Conservation (phyloP, 768 basidiomycete genomes). For the Boletus rubropictus region DNA sequence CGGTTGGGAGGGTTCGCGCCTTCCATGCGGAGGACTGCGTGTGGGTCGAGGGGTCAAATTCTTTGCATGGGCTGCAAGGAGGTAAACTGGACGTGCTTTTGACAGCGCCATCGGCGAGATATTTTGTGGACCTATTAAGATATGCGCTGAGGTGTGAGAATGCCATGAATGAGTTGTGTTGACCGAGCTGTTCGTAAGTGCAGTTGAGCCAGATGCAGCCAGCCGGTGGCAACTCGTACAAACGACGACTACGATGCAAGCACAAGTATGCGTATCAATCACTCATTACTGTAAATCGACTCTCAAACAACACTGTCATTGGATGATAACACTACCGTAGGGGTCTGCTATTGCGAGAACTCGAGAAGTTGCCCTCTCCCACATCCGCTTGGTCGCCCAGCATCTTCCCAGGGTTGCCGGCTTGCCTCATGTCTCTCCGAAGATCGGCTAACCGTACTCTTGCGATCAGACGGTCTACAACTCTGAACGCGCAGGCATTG, state of each 20-base stretch:
- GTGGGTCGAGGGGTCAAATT: slow-evolving; percentile 11
- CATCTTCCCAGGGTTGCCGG: neutral
- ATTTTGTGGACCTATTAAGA: slow-evolving; percentile 35
- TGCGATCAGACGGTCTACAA: slow-evolving; percentile 25
- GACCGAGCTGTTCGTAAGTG: neutral
- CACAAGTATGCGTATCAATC: neutral
- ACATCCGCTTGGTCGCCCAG: neutral
- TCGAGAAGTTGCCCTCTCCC: neutral
- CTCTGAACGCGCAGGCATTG: neutral
- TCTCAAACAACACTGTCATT: slow-evolving; percentile 8
- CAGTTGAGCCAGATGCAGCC: neutral
- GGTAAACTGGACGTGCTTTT: slow-evolving; percentile 33
- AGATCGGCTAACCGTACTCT: slow-evolving; percentile 37
- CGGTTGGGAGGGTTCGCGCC: slow-evolving; percentile 63
- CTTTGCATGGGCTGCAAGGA: neutral
- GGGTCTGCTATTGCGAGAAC: neutral
- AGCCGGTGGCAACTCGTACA: too few species aligned
- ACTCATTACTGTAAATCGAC: too few species aligned
- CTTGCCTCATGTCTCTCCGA: slow-evolving; percentile 3
- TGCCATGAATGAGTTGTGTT: slow-evolving; percentile 18
- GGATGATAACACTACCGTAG: neutral
- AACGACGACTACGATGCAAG: too few species aligned
- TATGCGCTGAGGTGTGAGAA: slow-evolving; percentile 27
- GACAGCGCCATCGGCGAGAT: slow-evolving; percentile 36
- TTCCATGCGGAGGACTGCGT: slow-evolving; percentile 65